Evolutionary conservation across 2,329 filamentous ascomycete species (phyloP).

Genomic region (Sarocladium kiliense): DNA sequence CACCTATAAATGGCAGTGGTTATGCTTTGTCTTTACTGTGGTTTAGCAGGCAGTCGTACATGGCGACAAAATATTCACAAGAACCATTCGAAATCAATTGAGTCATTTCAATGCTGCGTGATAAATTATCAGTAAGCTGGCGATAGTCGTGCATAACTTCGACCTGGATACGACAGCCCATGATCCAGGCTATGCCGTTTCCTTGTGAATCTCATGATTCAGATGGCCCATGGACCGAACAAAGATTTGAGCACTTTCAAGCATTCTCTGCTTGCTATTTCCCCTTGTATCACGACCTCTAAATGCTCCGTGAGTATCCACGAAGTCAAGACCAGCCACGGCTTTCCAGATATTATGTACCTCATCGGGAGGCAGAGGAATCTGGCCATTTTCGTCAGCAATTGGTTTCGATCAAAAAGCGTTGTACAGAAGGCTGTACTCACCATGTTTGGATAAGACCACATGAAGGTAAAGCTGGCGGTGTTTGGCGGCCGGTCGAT

Average conservation of each 20-base stretch:
- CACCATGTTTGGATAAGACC: slow-evolving; percentile 64
- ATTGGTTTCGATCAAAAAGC: background rate
- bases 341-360: slow-evolving; percentile 67
- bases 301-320: slow-evolving; percentile 64
- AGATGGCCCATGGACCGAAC: slow-evolving; percentile 40
- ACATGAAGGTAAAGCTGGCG: slow-evolving; percentile 66
- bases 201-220: slow-evolving; percentile 28
- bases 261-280: slow-evolving; percentile 52
- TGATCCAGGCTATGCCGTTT: too few species aligned
- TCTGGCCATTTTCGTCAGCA: slow-evolving; percentile 25
- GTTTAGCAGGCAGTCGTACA: background rate
- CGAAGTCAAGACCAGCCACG: slow-evolving; percentile 56
- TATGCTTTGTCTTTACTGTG: too few species aligned
- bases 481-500: slow-evolving; percentile 32
- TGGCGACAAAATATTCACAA: too few species aligned
- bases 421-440: background rate
- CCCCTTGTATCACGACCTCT: slow-evolving; percentile 55
- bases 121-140: too few species aligned
- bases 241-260: slow-evolving; percentile 76
- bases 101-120: too few species aligned
- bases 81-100: background rate
- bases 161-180: too few species aligned
- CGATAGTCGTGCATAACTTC: too few species aligned
- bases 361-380: slow-evolving; percentile 61
- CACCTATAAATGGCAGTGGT: background rate